phyloP scores from a whole-genome alignment of 2,329 filamentous ascomycete species.

The Trichothecium sympodiale region DNA sequence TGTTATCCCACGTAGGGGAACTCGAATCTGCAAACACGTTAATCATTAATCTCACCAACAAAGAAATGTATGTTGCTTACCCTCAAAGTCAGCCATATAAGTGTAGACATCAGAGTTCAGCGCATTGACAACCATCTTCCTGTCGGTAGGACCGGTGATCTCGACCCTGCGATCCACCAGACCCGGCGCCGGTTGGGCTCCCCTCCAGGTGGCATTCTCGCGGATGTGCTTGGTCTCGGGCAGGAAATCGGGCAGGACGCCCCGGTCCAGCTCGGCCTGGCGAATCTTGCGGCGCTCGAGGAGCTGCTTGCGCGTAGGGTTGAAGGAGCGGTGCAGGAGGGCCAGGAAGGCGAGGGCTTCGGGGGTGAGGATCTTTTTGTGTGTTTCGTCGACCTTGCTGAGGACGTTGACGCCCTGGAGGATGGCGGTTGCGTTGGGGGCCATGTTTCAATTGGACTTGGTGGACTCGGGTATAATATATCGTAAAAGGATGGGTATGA shows the following conservation, averaged over 20 bases:
- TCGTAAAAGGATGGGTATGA: no score
- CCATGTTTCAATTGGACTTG: constrained; percentile 3
- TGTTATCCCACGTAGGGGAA: constrained; percentile 97
- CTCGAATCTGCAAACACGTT: constrained; percentile 59
- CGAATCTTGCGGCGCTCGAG: constrained; percentile 77
- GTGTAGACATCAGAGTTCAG: constrained; percentile 95
- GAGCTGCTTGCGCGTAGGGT: constrained; percentile 74
- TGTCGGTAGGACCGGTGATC: constrained; percentile 93
- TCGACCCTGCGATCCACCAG: constrained; percentile 89
- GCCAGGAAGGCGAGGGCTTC: constrained; percentile 86
- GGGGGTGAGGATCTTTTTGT: constrained; percentile 85
- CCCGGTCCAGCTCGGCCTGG: constrained; percentile 88
- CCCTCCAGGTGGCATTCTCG: constrained; percentile 88
- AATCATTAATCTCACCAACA: constrained; percentile 9
- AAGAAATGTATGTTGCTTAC: constrained; percentile 34
- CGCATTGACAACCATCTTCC: constrained; percentile 99
- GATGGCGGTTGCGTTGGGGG: constrained; percentile 55
- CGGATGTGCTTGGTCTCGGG: constrained; percentile 93
- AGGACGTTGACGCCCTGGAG: constrained; percentile 83
- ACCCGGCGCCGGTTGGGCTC: constrained; percentile 80
- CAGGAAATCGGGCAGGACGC: constrained; percentile 82
- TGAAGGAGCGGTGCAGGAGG: constrained; percentile 90
- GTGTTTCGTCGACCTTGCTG: constrained; percentile 64
- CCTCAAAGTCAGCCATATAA: constrained; percentile 99
- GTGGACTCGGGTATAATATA: constrained; percentile 4